These are phyloP conservation scores for Irpex rosettiformis DNA, from an alignment of 1,284 basidiomycete genomes.

Conservation along the genomic window DNA sequence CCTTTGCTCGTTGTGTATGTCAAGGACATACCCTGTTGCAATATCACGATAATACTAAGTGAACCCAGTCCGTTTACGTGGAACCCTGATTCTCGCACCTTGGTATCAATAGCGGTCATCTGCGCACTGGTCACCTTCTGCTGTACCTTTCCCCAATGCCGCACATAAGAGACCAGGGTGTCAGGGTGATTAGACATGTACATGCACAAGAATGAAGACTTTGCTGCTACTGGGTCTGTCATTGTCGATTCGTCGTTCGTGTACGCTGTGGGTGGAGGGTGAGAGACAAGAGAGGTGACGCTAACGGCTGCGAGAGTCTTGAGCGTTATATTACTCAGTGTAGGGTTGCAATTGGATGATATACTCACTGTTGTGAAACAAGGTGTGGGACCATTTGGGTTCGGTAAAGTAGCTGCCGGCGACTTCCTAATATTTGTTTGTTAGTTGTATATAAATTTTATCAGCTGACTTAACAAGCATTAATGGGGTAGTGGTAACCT, in stretches of 20 bases:
- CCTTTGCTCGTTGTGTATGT: slow-evolving; percentile 52
- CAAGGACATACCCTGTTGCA: slow-evolving; percentile 63
- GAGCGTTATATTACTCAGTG: too few species aligned
- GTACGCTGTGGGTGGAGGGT: neutral
- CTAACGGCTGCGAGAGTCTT: too few species aligned
- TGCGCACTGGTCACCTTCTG: slow-evolving; percentile 52
- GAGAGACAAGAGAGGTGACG: too few species aligned
- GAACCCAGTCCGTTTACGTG: too few species aligned
- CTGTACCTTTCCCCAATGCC: slow-evolving; percentile 64
- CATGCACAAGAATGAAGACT: slow-evolving; percentile 72
- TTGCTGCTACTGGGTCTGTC: slow-evolving; percentile 67
- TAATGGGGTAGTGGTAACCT: slow-evolving; percentile 14
- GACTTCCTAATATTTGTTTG: too few species aligned
- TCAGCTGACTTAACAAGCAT: too few species aligned
- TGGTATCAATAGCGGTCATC: slow-evolving; percentile 64
- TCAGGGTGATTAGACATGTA: slow-evolving; percentile 83
- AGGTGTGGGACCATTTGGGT: too few species aligned
- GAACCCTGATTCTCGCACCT: too few species aligned
- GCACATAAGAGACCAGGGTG: slow-evolving; percentile 75
- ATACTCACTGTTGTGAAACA: too few species aligned
- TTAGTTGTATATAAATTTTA: too few species aligned
- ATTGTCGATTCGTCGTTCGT: slow-evolving; percentile 23
- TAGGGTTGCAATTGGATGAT: too few species aligned
- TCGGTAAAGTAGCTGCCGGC: too few species aligned
- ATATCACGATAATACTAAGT: neutral